Evolutionary conservation across 768 basidiomycete species (phyloP), one percentile per base, ranked within the genome.

Genomic region (Lentinus tigrinus): DNA sequence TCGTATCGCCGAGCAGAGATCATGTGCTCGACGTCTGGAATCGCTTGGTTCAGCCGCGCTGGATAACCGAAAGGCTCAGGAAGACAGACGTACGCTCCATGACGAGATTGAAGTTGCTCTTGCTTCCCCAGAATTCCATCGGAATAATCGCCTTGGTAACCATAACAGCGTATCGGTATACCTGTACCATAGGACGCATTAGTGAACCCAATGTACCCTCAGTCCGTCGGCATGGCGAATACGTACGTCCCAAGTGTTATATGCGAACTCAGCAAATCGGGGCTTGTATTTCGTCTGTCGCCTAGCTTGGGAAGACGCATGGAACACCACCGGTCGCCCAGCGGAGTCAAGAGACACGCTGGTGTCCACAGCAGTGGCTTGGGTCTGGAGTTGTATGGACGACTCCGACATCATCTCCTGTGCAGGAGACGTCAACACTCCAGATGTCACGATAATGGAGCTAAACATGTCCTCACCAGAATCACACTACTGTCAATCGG

Each of bases 1-100:
- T 99, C 97, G 66, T 84, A 90, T n/a, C 93, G 87, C 16, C 93
- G 83, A 46, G 81, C 81, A 14, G 77, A 70, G 44, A 98, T 83
- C 62, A 96, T 88, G n/a, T 75, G 72, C 58, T 88, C 85, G 43
- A 93, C 78, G 65, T 85, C 95, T 95, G 58, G 14, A 52, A 17
- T 16, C 17, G 17, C 4, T 3, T 31, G 27, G 31, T 26, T 17
- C 27, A 55, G 24, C 44, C 39, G 27, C 44, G 40, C 44, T 44
- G 3, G 52, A 54, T 19, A 1, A 52, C 16, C n/a, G n/a, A 31
- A 4, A 11, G 37, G 17, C 36, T 24, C 8, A 1, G 13, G 31
- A 23, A 34, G 37, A 26, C 21, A 28, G 3, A 71, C 82, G 63
- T 66, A 93, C 92, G 75, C 37, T 72, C 66, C 56, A 84, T 74